These are phyloP conservation scores for Botrytis cinerea DNA, from an alignment of 2,329 filamentous ascomycete species.

Conservation along the genomic window DNA sequence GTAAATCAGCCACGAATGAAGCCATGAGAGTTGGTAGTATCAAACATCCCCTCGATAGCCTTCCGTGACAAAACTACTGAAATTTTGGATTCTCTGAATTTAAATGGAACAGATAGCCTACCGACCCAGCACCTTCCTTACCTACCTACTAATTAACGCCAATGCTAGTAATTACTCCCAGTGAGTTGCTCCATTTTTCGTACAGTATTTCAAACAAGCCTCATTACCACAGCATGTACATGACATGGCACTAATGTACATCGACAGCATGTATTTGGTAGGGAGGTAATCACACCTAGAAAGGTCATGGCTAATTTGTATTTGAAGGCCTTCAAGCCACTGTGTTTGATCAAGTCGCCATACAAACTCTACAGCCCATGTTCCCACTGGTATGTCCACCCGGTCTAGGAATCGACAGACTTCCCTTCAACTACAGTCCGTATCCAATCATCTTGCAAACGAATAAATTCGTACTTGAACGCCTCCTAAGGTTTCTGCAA, in stretches of 20 bases:
- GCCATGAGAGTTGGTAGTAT: neutral
- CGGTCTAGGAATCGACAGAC: neutral
- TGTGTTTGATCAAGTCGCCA: neutral
- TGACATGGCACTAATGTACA: slow-evolving; percentile 18
- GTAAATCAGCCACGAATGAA: neutral
- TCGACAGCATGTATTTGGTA: neutral
- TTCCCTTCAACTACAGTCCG: neutral
- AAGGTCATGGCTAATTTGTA: neutral
- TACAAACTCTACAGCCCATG: slow-evolving; percentile 7
- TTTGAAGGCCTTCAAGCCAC: neutral
- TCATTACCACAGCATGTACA: slow-evolving; percentile 8
- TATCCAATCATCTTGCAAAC: neutral
- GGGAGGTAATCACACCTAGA: neutral
- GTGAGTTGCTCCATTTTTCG: neutral
- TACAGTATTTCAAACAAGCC: slow-evolving; percentile 9
- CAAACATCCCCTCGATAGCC: neutral
- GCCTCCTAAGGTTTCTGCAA: slow-evolving; percentile 1
- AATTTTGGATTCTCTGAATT: neutral
- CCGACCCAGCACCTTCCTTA: too few species aligned
- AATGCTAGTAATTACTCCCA: neutral
- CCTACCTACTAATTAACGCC: neutral
- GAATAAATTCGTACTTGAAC: neutral
- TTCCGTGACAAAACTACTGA: neutral
- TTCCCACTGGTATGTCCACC: slow-evolving; percentile 3
- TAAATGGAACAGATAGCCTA: neutral